Evolutionary conservation across 192 early-diverging fungal species (phyloP).

Genomic region (Coemansia sp.): DNA sequence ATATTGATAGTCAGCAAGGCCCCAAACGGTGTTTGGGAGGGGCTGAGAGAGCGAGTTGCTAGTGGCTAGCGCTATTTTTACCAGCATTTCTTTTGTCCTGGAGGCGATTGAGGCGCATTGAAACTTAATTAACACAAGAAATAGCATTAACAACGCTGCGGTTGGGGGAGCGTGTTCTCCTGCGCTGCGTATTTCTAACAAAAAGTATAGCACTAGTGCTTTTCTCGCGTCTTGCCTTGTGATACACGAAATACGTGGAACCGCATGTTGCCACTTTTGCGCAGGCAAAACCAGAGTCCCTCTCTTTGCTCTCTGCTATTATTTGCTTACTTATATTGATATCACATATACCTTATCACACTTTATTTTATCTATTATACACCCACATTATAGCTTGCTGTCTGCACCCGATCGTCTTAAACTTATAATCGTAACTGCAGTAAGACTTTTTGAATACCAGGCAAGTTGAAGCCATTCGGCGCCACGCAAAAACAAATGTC

Average conservation of each 20-base stretch:
- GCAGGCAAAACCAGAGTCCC: not conserved
- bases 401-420: not conserved
- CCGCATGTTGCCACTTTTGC: not conserved
- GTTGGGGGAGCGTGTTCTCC: not conserved
- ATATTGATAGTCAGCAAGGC: conserved; percentile 1
- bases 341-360: not conserved
- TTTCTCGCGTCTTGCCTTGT: not conserved
- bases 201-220: not conserved
- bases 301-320: not conserved
- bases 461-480: conserved; percentile 16
- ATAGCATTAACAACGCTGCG: not conserved
- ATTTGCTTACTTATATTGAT: not conserved
- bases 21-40: not conserved
- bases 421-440: not conserved
- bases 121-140: conserved; percentile 16
- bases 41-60: not conserved
- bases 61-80: conserved; percentile 11
- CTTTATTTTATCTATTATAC: not conserved
- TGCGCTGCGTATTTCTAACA: conserved; percentile 5
- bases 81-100: not conserved
- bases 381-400: not conserved
- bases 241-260: not conserved
- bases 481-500: conserved; percentile 12
- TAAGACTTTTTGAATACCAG: not conserved
- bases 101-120: conserved; percentile 22